Percentiles rank a stretch among this genome's conserved stretches.
Evolutionary conservation across 192 early-diverging fungal genomes (phyloP).

Genomic region (Coemansia aciculifera): DNA sequence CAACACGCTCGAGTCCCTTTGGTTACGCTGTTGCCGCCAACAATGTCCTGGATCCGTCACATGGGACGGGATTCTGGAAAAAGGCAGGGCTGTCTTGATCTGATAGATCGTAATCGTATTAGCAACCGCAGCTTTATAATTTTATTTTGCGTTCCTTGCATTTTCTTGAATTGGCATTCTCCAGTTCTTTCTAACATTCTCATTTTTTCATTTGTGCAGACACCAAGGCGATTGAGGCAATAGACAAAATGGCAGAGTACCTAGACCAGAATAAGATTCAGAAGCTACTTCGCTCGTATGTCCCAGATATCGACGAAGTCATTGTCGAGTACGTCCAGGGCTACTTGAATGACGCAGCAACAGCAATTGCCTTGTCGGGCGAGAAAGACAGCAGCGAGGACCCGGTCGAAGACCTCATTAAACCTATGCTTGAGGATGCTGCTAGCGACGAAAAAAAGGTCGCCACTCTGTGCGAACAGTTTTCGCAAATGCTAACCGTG

Average conservation of each 20-base stretch:
- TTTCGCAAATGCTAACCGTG: slow-evolving; percentile 63
- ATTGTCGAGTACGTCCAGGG: slow-evolving; percentile 77
- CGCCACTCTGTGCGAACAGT: slow-evolving; percentile 65
- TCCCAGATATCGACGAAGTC: slow-evolving; percentile 72
- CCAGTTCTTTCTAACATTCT: not conserved
- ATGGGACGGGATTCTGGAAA: too few species aligned
- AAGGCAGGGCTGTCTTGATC: not conserved
- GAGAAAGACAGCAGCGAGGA: slow-evolving; percentile 33
- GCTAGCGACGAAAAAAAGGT: slow-evolving; percentile 64
- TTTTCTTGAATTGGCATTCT: not conserved
- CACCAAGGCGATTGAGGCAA: not conserved
- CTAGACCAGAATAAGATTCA: slow-evolving; percentile 51
- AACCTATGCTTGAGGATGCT: slow-evolving; percentile 67
- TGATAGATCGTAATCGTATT: not conserved
- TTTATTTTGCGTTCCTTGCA: not conserved
- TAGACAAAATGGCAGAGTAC: slow-evolving; percentile 24
- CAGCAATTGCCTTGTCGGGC: slow-evolving; percentile 28
- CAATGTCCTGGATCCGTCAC: too few species aligned
- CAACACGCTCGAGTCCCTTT: too few species aligned
- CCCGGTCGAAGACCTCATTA: slow-evolving; percentile 64
- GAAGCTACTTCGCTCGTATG: slow-evolving; percentile 54
- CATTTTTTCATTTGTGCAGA: not conserved
- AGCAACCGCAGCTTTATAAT: not conserved
- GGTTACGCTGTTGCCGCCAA: too few species aligned
- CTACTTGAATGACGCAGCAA: slow-evolving; percentile 63